Conservation (phyloP, 768 basidiomycete genomes). For the Mycena rebaudengoi region DNA sequence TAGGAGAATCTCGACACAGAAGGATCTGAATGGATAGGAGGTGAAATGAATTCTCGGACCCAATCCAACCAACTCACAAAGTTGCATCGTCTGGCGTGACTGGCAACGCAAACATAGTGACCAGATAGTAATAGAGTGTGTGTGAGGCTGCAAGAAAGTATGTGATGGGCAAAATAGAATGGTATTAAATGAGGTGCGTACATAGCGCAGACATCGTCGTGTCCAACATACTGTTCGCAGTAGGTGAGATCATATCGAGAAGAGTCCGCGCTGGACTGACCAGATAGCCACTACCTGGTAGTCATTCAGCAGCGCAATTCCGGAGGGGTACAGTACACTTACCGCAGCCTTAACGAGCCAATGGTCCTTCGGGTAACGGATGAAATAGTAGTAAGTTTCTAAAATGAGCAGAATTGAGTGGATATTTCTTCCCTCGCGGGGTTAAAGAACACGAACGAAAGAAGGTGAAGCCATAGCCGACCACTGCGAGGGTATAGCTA, state of each 20-base stretch:
- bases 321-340: conserved; percentile 3
- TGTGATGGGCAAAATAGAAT: neutral
- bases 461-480: conserved; percentile 40
- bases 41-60: neutral
- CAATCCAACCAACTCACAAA: conserved; percentile 17
- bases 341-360: conserved; percentile 31
- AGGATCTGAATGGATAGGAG: conserved; percentile 22
- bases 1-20: conserved; percentile 26
- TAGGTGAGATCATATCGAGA: neutral
- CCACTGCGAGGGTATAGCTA: conserved; percentile 37
- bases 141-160: conserved; percentile 15
- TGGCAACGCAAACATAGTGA: conserved; percentile 32
- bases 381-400: conserved; percentile 41
- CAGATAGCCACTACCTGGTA: conserved; percentile 21
- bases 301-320: no score
- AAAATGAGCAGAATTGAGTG: neutral
- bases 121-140: conserved; percentile 34
- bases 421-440: neutral
- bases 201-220: conserved; percentile 31
- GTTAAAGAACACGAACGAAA: conserved; percentile 37
- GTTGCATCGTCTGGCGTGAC: conserved; percentile 30
- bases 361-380: conserved; percentile 30
- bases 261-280: conserved; percentile 7
- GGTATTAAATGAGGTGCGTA: conserved; percentile 19
- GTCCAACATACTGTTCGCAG: conserved; percentile 26